Evolutionary conservation across 805 yeast genomes (phyloP).

Genomic region (Myxozyma kluyveri): DNA sequence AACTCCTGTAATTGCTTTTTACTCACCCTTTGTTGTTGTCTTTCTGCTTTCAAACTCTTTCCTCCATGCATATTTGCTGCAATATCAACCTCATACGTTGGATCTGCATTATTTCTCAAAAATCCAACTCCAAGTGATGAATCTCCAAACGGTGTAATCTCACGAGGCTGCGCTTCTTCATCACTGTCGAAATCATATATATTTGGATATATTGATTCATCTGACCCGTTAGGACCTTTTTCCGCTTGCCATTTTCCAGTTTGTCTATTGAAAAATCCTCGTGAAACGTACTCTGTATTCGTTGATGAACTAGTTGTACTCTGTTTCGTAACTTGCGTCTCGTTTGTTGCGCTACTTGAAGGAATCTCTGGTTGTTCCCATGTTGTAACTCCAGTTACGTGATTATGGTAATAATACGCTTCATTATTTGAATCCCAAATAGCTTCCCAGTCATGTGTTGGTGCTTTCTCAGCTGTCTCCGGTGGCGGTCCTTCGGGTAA

Average conservation of each 20-base stretch:
- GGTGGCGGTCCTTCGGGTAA: constrained; percentile 31
- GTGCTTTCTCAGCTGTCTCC: constrained; percentile 16
- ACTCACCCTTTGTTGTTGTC: constrained; percentile 24
- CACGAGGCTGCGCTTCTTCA: constrained; percentile 15
- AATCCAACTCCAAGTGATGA: neutral
- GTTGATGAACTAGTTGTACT: neutral
- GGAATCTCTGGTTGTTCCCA: constrained; percentile 33
- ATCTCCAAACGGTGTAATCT: constrained; percentile 19
- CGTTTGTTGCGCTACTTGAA: neutral
- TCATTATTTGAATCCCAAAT: constrained; percentile 27
- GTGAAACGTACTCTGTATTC: constrained; percentile 13
- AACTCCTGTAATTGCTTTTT: constrained; percentile 32
- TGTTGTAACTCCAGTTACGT: constrained; percentile 30
- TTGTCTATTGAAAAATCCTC: constrained; percentile 24
- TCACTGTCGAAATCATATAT: constrained; percentile 10
- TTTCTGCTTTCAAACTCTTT: constrained; percentile 28
- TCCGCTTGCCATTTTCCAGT: constrained; percentile 23
- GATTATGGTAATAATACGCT: constrained; percentile 34
- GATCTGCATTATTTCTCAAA: neutral
- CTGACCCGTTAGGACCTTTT: neutral
- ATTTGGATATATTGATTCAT: neutral
- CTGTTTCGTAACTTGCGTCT: no score
- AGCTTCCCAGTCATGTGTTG: constrained; percentile 34
- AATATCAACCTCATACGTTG: constrained; percentile 17
- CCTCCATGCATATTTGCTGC: constrained; percentile 23